A percentile compares a stretch with the other conserved stretches of the same genome.
These are phyloP conservation scores for Fusarium phyllophilum DNA, from an alignment of 2,329 filamentous ascomycete species.

Conservation along the genomic window DNA sequence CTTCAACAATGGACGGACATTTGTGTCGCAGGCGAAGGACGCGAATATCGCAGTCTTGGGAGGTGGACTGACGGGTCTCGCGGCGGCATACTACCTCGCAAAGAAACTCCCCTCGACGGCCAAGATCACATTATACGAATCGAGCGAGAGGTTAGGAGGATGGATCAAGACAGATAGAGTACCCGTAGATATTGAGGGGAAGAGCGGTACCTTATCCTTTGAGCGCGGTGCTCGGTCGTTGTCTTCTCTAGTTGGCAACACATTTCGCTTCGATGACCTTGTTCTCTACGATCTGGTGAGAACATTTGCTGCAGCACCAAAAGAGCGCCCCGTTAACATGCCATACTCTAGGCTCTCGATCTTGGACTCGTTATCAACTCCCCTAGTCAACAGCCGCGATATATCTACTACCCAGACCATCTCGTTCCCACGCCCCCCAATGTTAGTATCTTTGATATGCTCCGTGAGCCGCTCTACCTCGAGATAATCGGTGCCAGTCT, in stretches of 20 bases:
- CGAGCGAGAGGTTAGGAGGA: constrained; percentile 75
- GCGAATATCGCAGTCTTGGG: constrained; percentile 74
- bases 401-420: constrained; percentile 88
- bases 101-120: constrained; percentile 70
- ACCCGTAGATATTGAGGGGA: constrained; percentile 65
- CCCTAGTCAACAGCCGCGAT: constrained; percentile 66
- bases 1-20: constrained; percentile 19
- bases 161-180: constrained; percentile 80
- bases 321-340: constrained; percentile 20
- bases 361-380: constrained; percentile 58
- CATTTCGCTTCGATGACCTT: constrained; percentile 66
- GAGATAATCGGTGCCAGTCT: constrained; percentile 45
- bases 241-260: constrained; percentile 59
- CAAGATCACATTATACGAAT: constrained; percentile 85
- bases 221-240: constrained; percentile 87
- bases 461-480: constrained; percentile 49
- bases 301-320: neutral
- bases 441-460: constrained; percentile 38
- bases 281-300: constrained; percentile 77
- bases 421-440: constrained; percentile 52
- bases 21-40: constrained; percentile 35
- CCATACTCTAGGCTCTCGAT: constrained; percentile 47
- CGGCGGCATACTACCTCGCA: constrained; percentile 80
- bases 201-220: constrained; percentile 71
- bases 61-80: constrained; percentile 84